Percentiles rank a stretch among this genome's conserved stretches.
Conservation (phyloP, 345 rosid genomes). For the Citrus medica region DNA sequence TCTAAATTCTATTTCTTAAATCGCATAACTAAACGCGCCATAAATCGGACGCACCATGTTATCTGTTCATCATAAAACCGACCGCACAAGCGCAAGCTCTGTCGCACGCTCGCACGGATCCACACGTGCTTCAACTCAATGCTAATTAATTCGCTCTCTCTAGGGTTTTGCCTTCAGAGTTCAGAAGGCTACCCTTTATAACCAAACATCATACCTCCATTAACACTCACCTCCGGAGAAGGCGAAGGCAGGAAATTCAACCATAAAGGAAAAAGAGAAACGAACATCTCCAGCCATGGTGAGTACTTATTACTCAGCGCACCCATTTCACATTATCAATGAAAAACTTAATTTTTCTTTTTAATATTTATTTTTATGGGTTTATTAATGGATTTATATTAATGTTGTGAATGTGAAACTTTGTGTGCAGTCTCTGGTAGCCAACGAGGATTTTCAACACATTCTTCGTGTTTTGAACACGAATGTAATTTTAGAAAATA, state of each 20-base stretch:
- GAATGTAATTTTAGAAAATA: constrained; percentile 1
- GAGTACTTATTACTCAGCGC: not conserved
- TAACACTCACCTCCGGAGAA: not conserved
- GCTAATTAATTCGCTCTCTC: not conserved
- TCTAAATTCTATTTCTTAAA: too few relatives aligned
- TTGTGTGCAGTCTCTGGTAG: constrained; percentile 32
- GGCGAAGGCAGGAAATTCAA: not conserved
- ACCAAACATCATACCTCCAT: not conserved
- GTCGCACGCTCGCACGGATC: not conserved
- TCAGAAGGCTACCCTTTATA: not conserved
- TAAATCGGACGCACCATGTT: not conserved
- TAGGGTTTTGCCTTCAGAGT: constrained; percentile 7
- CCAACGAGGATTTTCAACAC: constrained; percentile 42
- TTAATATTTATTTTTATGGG: not conserved
- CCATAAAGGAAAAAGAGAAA: not conserved
- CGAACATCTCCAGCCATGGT: not conserved
- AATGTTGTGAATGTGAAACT: not conserved
- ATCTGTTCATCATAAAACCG: not conserved
- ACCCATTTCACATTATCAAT: not conserved
- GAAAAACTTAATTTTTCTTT: not conserved
- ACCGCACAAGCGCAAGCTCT: not conserved
- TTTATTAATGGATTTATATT: not conserved
- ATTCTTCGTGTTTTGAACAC: constrained; percentile 35
- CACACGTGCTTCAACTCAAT: not conserved
- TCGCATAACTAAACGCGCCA: too few relatives aligned